Evolutionary conservation across 2,329 filamentous ascomycete genomes (phyloP).

Genomic region (Arachnopeziza araneosa): DNA sequence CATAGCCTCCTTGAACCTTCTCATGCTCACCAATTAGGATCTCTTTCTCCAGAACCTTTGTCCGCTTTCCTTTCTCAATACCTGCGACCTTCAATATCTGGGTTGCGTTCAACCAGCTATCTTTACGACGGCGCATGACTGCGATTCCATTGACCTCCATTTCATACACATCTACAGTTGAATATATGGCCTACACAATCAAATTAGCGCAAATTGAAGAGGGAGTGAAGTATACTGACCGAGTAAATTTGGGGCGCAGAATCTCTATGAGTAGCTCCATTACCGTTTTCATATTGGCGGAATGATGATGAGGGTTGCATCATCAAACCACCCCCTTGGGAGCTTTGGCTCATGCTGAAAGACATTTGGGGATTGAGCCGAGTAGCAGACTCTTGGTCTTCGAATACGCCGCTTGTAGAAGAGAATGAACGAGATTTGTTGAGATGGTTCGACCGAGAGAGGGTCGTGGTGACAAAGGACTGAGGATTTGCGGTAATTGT

Average conservation of each 20-base stretch:
- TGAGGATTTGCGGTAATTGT: conserved; percentile 23
- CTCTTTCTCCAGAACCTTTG: conserved; percentile 96
- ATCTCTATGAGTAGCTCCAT: conserved; percentile 22
- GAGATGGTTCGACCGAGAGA: conserved; percentile 27
- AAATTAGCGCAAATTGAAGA: conserved; percentile 9
- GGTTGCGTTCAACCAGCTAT: conserved; percentile 96
- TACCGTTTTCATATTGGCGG: conserved; percentile 25
- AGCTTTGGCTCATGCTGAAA: conserved; percentile 31
- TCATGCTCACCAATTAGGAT: conserved; percentile 95
- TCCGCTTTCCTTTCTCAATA: conserved; percentile 95
- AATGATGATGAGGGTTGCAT: conserved; percentile 29
- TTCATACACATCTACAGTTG: conserved; percentile 93
- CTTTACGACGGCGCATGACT: conserved; percentile 91
- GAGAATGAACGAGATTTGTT: conserved; percentile 18
- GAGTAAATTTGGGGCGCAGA: conserved; percentile 54
- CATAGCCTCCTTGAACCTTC: conserved; percentile 97
- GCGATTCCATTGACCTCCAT: conserved; percentile 94
- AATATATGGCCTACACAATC: conserved; percentile 69
- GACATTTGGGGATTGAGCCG: conserved; percentile 26
- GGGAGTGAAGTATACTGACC: conserved; percentile 36
- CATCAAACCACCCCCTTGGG: conserved; percentile 29
- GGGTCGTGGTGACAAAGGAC: conserved; percentile 25
- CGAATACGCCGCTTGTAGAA: conserved; percentile 19
- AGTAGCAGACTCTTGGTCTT: conserved; percentile 16
- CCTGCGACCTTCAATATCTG: conserved; percentile 97